Evolutionary conservation across 768 basidiomycete genomes (phyloP).

Genomic region (Panaeolus cyanescens): DNA sequence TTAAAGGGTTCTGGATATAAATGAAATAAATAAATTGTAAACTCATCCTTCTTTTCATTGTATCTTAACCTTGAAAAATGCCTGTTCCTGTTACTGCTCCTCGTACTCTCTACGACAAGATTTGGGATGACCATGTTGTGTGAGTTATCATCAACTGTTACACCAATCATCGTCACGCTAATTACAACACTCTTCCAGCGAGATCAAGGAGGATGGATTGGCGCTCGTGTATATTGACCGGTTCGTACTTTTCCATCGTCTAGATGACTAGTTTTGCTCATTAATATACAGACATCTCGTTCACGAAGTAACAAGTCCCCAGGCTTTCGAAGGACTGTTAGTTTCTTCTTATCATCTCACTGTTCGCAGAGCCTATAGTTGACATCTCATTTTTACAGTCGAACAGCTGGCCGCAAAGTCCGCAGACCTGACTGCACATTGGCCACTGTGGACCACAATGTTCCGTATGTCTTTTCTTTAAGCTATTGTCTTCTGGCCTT

Average conservation of each 20-base stretch:
- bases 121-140: conserved; percentile 97
- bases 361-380: conserved; percentile 11
- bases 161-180: conserved; percentile 11
- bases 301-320: conserved; percentile 93
- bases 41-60: neutral
- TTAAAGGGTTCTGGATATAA: conserved; percentile 10
- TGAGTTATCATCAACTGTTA: conserved; percentile 36
- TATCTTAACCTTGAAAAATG: conserved; percentile 32
- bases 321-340: conserved; percentile 87
- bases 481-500: neutral
- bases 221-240: conserved; percentile 85
- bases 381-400: conserved; percentile 36
- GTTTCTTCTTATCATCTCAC: conserved; percentile 18
- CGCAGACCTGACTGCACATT: conserved; percentile 88
- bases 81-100: conserved; percentile 50
- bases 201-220: conserved; percentile 73
- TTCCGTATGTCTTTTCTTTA: conserved; percentile 60
- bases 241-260: conserved; percentile 34
- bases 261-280: conserved; percentile 10
- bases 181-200: conserved; percentile 41
- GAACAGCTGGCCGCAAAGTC: conserved; percentile 75
- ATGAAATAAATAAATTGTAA: neutral
- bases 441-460: conserved; percentile 87
- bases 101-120: conserved; percentile 95
- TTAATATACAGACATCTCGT: conserved; percentile 53